A percentile compares a stretch with the other conserved stretches of the same genome.
These are phyloP conservation scores for Elsinoe perseae DNA, from an alignment of 2,329 filamentous ascomycete species.

Conservation along the genomic window DNA sequence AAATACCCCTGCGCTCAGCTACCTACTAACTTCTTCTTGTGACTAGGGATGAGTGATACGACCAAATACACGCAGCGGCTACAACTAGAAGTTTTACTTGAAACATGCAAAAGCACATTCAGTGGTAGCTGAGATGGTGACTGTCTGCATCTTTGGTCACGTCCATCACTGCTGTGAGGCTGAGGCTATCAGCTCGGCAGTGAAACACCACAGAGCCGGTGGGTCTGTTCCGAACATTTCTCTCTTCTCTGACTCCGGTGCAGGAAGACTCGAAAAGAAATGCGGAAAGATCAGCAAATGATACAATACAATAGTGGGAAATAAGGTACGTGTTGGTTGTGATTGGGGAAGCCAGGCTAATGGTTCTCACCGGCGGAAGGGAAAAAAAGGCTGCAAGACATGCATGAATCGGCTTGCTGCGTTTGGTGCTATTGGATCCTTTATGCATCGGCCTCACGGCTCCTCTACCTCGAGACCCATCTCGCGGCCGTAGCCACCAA, in stretches of 20 bases:
- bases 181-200: conserved; percentile 1
- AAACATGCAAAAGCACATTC: background rate
- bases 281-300: background rate
- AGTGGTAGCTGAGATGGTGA: background rate
- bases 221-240: background rate
- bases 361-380: background rate
- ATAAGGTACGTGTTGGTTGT: background rate
- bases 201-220: background rate
- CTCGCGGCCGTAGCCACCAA: background rate
- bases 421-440: background rate
- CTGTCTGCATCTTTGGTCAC: background rate
- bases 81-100: background rate
- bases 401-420: background rate
- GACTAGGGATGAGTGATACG: background rate
- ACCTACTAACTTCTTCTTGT: background rate
- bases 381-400: background rate
- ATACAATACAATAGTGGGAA: background rate
- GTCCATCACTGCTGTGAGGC: background rate
- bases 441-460: background rate
- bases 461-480: background rate
- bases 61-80: background rate
- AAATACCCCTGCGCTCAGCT: background rate
- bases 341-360: conserved; percentile 1
- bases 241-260: background rate
- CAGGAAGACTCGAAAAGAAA: too few species aligned